Base-by-base conservation (phyloP, 202 grass and related monocot genomes). In the Schoenoplectus tabernaemontani region DNA sequence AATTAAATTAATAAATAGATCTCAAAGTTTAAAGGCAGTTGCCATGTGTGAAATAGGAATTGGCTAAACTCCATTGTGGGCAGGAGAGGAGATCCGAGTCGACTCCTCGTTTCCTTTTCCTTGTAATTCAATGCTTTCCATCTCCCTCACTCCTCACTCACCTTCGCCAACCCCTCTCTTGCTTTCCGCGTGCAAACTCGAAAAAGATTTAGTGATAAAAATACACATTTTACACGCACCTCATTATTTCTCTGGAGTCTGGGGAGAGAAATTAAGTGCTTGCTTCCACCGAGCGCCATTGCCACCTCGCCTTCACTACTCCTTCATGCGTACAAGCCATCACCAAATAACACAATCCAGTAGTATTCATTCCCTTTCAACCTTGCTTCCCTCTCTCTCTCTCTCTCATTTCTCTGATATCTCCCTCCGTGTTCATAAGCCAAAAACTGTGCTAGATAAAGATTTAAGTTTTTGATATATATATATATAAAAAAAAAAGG, bases 241-340 rank as follows among this genome's bases (percentile, higher is more conserved):
- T 57, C 24, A 59, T 78, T 46, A 64, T 33, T 4, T 47, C 13
- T 26, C n/a, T 86, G 66, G 81, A 88, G 85, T 51, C 17, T 51
- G 82, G 85, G 87, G 57, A 91, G 79, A 85, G 80, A 87, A 85
- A 16, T 51, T 7, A 48, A 77, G 70, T 80, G 86, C 47, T 92
- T 93, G 91, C 94, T 97, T 97, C 87, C 79, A 81, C 12, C 53
- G 43, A 65, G 81, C 81, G 82, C 77, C 86, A 90, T 92, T 86
- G 82, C 93, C 61, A 85, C 73, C 88, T 66, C 56, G 48, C 67
- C 51, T 43, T 43, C 70, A 24, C 63, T 28, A 39, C 36, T 69
- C 57, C 20, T 53, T 87, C 82, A 97, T 90, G 91, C 94, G 94
- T 97, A 87, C 91, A 97, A 88, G 91, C 83, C 80, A 92, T 92